Conservation (phyloP, 306 rosid genomes). For the Gillenia trifoliata region DNA sequence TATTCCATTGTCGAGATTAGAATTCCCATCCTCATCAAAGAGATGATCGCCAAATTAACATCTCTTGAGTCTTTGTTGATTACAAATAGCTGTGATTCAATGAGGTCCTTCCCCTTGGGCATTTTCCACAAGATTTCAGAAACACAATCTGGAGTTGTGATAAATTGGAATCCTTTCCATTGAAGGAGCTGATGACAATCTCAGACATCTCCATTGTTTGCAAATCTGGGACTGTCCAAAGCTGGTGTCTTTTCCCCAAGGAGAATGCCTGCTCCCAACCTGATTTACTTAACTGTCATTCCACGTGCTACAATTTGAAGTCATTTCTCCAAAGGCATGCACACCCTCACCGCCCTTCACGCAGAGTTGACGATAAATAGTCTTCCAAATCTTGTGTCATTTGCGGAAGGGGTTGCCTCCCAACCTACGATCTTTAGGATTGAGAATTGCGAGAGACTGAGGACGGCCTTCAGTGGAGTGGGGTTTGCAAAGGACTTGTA, state of each 20-base stretch:
- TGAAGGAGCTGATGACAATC: constrained; percentile 2
- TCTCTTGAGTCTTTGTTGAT: background rate
- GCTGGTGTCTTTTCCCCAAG: constrained; percentile 26
- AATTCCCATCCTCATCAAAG: background rate
- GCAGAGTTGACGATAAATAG: fast-evolving
- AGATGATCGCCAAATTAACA: background rate
- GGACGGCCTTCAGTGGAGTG: background rate
- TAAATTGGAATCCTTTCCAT: constrained; percentile 20
- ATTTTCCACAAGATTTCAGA: background rate
- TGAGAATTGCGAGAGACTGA: background rate
- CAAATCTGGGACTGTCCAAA: constrained; percentile 27
- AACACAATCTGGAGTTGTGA: fast-evolving
- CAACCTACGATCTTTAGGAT: background rate
- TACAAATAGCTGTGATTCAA: background rate
- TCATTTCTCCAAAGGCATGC: too few species aligned
- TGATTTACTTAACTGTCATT: background rate
- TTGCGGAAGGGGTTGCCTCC: background rate
- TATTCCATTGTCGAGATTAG: background rate
- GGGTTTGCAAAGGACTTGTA: background rate
- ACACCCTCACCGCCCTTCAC: background rate
- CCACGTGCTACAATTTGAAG: background rate
- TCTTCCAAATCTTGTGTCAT: background rate
- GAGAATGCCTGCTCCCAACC: constrained; percentile 27
- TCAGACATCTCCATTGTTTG: background rate
- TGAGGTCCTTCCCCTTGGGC: background rate